These are phyloP conservation scores for Aspergillus leporis DNA, from an alignment of 495 filamentous ascomycete genomes.

Conservation along the genomic window DNA sequence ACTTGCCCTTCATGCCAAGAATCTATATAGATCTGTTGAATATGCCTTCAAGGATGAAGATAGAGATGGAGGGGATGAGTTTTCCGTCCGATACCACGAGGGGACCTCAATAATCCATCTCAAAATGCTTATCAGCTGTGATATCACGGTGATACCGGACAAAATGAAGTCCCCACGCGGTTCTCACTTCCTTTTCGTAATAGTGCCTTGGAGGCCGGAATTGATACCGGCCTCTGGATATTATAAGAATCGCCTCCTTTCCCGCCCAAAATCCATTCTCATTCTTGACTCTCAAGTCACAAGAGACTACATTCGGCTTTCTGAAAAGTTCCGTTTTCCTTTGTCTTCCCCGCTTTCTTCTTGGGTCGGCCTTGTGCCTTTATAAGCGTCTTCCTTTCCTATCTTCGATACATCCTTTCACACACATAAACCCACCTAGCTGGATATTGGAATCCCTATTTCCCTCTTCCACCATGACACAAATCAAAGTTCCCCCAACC, in stretches of 20 bases:
- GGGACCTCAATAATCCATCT: slow-evolving; percentile 2
- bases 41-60: slow-evolving; percentile 3
- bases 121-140: background rate
- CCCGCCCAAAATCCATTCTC: slow-evolving; percentile 28
- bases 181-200: slow-evolving; percentile 39
- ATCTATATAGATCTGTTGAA: slow-evolving; percentile 30
- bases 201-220: slow-evolving; percentile 54
- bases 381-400: slow-evolving; percentile 6
- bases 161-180: slow-evolving; percentile 24
- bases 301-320: background rate
- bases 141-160: slow-evolving; percentile 2
- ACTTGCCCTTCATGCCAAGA: slow-evolving; percentile 31
- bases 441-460: slow-evolving; percentile 8
- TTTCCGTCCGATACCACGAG: background rate
- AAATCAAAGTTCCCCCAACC: slow-evolving; percentile 32
- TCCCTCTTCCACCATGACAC: slow-evolving; percentile 29
- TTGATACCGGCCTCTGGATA: slow-evolving; percentile 60
- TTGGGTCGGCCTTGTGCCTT: slow-evolving; percentile 1
- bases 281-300: slow-evolving; percentile 12
- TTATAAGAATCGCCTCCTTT: slow-evolving; percentile 51
- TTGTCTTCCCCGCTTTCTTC: slow-evolving; percentile 13
- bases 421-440: slow-evolving; percentile 6
- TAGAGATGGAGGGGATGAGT: slow-evolving; percentile 16
- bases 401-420: background rate
- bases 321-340: slow-evolving; percentile 20